Base-by-base conservation (phyloP, 176 grass and related monocot species). In the Carex parvula region DNA sequence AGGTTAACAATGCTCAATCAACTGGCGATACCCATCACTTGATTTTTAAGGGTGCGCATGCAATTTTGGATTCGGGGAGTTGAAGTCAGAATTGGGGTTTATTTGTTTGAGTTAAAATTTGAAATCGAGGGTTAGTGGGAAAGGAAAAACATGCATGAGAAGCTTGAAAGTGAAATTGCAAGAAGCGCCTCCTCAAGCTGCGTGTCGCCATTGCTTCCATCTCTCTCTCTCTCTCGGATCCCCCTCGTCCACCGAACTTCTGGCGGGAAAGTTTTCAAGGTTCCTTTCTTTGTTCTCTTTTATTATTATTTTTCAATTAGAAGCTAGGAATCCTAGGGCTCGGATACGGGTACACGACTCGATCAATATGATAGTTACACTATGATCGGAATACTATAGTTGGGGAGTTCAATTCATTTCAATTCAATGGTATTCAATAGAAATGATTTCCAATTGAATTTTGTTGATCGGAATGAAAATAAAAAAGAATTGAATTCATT, bases 121-220 rank as follows among this genome's bases (percentile, higher is more conserved):
- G 17, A 16, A 6, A 26, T 50, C 52, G 20, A 35, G 22, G 17
- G 57, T 64, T 6, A 46, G 18, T 42, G 3, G 63, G 6, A 41
- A 12, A 20, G 18, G 29, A 71, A 16, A 66, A 22, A 61, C 48
- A 68, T 79, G 86, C 88, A 9, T 56, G 22, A 41, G 84, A 62
- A 17, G 88, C 84, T 22, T 80, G 50, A 8, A 90, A 75, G 61
- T 86, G 84, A 70, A 90, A 86, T 42, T 86, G 62, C 11, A 90
- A 35, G 22, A 90, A 67, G 21, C 79, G 70, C 33, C 81, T 64
- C 11, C 84, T 70, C 70, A 86, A 64, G 22, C 60, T 37, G 2
- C 32, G 70, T 69, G 80, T 67, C 55, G 50, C 63, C 39, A 41
- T 74, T 67, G 13, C 52, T 59, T 75, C 83, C 76, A 55, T 72